Percentiles rank a stretch among this genome's conserved stretches.
Conservation (phyloP, 805 yeast genomes). For the Saturnispora hagleri region DNA sequence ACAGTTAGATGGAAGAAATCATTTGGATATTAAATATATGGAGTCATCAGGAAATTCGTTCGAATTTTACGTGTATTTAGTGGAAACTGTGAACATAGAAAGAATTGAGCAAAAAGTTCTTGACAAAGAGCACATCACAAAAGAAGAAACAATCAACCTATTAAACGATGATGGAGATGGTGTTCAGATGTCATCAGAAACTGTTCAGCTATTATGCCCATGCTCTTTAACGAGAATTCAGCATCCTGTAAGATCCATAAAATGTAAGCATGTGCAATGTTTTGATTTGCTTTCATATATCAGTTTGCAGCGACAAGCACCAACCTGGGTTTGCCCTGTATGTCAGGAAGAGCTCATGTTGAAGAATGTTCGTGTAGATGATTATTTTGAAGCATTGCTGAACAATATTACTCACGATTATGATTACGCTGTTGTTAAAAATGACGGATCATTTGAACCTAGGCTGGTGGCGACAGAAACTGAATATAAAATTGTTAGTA, state of each 20-base stretch:
- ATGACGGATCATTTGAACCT: constrained; percentile 68
- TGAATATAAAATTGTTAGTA: constrained; percentile 6
- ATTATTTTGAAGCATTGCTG: constrained; percentile 59
- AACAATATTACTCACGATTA: constrained; percentile 41
- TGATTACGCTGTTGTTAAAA: constrained; percentile 56
- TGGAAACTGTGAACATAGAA: constrained; percentile 37
- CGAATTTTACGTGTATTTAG: constrained; percentile 50
- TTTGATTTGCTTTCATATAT: constrained; percentile 74
- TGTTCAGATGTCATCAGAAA: constrained; percentile 50
- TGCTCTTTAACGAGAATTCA: constrained; percentile 61
- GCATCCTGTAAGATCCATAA: constrained; percentile 59
- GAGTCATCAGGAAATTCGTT: constrained; percentile 40
- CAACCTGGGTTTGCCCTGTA: constrained; percentile 85
- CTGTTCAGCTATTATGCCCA: constrained; percentile 69
- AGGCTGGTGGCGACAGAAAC: constrained; percentile 9
- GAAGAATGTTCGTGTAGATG: constrained; percentile 62
- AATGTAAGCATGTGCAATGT: constrained; percentile 78
- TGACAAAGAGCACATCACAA: constrained; percentile 43
- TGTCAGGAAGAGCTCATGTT: constrained; percentile 49
- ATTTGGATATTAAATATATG: constrained; percentile 47
- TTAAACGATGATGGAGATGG: constrained; percentile 33
- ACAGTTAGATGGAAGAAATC: constrained; percentile 26
- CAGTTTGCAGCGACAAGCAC: constrained; percentile 65
- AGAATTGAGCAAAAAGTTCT: constrained; percentile 34
- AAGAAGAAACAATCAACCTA: constrained; percentile 34